A percentile compares a stretch with the other conserved stretches of the same genome.
phyloP scores from a whole-genome alignment of 495 filamentous ascomycete genomes.

The Lindgomyces ingoldianus region DNA sequence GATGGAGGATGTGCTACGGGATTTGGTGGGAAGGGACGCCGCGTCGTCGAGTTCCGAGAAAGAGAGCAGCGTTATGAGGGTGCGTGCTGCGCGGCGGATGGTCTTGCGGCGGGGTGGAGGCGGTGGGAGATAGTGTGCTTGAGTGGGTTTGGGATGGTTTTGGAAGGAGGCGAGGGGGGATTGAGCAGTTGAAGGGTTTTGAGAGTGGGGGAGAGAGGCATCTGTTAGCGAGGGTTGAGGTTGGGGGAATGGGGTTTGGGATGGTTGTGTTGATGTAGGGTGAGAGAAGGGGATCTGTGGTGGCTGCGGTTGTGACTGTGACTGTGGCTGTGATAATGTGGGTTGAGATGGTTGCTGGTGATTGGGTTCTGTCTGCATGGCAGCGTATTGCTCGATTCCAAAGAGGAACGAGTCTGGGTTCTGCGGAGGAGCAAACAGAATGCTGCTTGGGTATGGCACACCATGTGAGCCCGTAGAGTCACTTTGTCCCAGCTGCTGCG shows the following conservation, averaged over 20 bases:
- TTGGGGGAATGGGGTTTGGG: conserved; percentile 10
- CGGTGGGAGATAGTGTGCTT: conserved; percentile 3
- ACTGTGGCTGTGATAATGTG: no score
- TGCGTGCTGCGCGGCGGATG: conserved; percentile 36
- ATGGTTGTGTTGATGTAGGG: conserved; percentile 9
- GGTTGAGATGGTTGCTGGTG: conserved; percentile 1
- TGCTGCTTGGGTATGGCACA: conserved; percentile 17
- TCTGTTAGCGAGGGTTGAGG: conserved; percentile 12
- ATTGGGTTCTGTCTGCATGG: conserved; percentile 8
- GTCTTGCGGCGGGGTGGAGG: conserved; percentile 18
- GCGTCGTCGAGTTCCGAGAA: conserved; percentile 30
- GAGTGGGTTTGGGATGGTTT: neutral
- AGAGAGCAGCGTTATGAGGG: conserved; percentile 34
- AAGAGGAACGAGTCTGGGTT: conserved; percentile 38
- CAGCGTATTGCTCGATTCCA: conserved; percentile 43
- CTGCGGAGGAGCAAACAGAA: conserved; percentile 25
- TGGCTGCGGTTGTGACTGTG: neutral
- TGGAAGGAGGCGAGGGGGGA: conserved; percentile 22
- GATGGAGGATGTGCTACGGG: conserved; percentile 28
- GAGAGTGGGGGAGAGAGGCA: conserved; percentile 21
- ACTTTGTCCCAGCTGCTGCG: neutral
- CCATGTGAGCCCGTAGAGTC: conserved; percentile 2
- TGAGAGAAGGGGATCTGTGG: conserved; percentile 4
- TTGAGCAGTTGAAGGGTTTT: conserved; percentile 11
- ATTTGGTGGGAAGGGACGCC: neutral